Base-by-base conservation (phyloP, 2,329 filamentous ascomycete species). In the Rutstroemia sp. region DNA sequence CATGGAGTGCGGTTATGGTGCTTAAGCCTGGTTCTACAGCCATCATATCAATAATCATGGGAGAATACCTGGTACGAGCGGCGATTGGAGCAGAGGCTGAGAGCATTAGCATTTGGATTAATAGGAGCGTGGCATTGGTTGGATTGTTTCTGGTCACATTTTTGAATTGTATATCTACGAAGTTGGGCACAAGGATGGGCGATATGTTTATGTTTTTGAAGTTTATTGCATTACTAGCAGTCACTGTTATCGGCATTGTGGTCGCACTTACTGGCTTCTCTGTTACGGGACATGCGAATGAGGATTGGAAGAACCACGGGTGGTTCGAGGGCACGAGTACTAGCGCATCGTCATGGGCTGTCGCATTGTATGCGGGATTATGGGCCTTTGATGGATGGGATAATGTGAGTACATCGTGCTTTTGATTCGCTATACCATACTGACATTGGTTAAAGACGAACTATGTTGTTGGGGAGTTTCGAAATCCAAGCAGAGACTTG, bases 351-450 rank as follows among this genome's bases (percentile, higher is more conserved):
- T 86, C 85, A 63, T 97, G 92, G 88, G 94, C 94, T 3, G 87
- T 99, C 48, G 94, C 94, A 0, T 74, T 99, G 48, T 99, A 99
- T 70, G 92, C 91, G 16, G 94, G 94, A 8, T 79, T 99, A 5
- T 99, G 94, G 94, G 94, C 94, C 0, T 99, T 94, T 73, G 94
- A 99, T 70, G 94, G 94, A 30, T 99, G 94, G 94, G 94, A 99
- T 70, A 99, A 99, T 71, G 90, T 94, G 74, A 75, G 87, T 77
- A 37, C 30, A 12, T 34, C 12, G 10, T 12, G 30, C 30, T 49
- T n/a, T 9, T 9, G 45, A 25, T 23, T 6, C 27, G 54, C n/a
- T 30, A 39, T 25, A 16, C 6, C 18, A 23, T 61, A 55, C 66
- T 73, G 63, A 72, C 61, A 41, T 38, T 12, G n/a, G 5, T 46